Evolutionary conservation across 805 yeast genomes (phyloP).

Genomic region (Metschnikowia rubicola): DNA sequence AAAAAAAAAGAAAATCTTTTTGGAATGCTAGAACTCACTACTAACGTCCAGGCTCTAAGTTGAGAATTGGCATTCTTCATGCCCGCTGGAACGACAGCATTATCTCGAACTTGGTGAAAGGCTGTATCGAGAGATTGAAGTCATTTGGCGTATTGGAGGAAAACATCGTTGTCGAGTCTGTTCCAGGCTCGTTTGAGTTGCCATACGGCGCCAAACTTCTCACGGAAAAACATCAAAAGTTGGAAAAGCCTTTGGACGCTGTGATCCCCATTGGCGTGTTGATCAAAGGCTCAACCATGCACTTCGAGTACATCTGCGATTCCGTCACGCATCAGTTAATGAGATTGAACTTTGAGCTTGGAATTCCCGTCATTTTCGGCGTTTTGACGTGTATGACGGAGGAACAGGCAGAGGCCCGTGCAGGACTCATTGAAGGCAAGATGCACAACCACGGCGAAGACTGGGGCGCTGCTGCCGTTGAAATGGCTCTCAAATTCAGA

Average conservation of each 20-base stretch:
- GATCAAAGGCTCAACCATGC: constrained; percentile 97
- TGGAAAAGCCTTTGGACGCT: constrained; percentile 64
- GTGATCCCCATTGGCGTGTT: constrained; percentile 91
- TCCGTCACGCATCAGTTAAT: constrained; percentile 81
- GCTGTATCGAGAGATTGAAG: constrained; percentile 60
- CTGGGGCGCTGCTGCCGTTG: constrained; percentile 99
- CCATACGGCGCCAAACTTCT: constrained; percentile 73
- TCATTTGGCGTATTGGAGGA: constrained; percentile 69
- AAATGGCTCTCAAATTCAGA: constrained; percentile 58
- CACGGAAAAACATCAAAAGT: constrained; percentile 39
- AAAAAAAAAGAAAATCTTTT: too few relatives aligned
- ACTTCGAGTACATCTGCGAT: constrained; percentile 95
- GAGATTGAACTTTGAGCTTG: constrained; percentile 67
- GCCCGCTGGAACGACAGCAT: constrained; percentile 91
- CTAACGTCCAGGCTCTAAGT: constrained; percentile 38
- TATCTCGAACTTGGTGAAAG: constrained; percentile 75
- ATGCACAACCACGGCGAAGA: constrained; percentile 97
- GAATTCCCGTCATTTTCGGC: constrained; percentile 87
- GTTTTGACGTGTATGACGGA: constrained; percentile 90
- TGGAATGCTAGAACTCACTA: not conserved
- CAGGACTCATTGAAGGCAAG: constrained; percentile 71
- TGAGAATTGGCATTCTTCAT: constrained; percentile 83
- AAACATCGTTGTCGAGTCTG: constrained; percentile 77
- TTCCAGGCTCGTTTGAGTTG: constrained; percentile 93
- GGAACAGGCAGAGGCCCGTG: constrained; percentile 89